Base-by-base conservation (phyloP, 257 asterid genomes). In the Henckelia pumila region DNA sequence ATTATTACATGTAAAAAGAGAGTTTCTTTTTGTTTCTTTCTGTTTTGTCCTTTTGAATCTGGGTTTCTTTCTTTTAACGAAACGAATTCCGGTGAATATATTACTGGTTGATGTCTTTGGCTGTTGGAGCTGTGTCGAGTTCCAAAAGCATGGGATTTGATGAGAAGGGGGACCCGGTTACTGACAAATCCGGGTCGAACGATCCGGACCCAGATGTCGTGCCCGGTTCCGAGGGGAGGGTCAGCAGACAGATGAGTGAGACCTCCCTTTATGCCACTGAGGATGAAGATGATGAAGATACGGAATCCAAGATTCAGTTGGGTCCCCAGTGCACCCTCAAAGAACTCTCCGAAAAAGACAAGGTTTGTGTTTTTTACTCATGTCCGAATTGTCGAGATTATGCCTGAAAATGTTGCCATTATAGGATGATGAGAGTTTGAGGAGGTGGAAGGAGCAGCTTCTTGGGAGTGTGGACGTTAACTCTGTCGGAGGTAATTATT, bases 361-460 rank as follows among this genome's bases (percentile, higher is more conserved):
- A 86, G 91, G 94, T 84, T 29, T 17, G 68, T 24, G 7, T 63
- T 59, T 19, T 69, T 17, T 37, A 7, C 33, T 6, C 57, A 14
- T 55, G 50, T 2, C 50, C 30, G 30, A 26, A 26, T 26, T 30
- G 35, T 30, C 1, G 6, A 30, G 6, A 30, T 30, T 30, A 30
- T 30, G 8, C 35, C 35, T 8, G 35, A 30, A 30, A 30, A 30
- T 59, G 21, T 66, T 68, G 40, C 29, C 44, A 24, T 16, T 62
- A 29, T 26, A 86, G 94, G 94, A 86, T 74, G 94, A 86, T 61
- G 94, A 86, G 82, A 86, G 94, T 66, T 73, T 84, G 83, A 70
- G 88, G 74, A 84, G 88, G 78, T 86, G 94, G 94, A 86, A 86
- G 64, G 91, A 84, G 61, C 90, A 86, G 61, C 88, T 84, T 60